Base-by-base conservation (phyloP, 2,329 filamentous ascomycete species). In the Paecilomyces fulvus region DNA sequence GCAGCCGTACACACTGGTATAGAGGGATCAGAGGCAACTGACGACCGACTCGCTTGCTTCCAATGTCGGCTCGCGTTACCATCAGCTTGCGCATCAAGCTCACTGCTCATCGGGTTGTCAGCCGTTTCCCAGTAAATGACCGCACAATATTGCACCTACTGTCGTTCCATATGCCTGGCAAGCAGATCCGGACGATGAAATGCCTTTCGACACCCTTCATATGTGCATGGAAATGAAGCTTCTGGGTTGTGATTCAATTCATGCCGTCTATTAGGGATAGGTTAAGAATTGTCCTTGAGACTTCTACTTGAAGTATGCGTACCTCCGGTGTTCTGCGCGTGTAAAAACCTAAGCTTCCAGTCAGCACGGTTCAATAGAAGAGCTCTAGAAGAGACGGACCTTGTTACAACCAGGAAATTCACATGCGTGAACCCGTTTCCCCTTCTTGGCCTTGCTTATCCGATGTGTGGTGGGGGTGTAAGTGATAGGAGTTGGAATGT, bases 381-480 rank as follows among this genome's bases (percentile, higher is more conserved):
- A 49, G 21, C 48, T 10, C n/a, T 30, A 23, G 50, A 43, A 30
- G 37, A 31, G 25, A 63, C 72, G 58, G 59, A 78, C 76, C 71
- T 79, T 79, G 58, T 69, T 70, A 62, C 77, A 79, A 43, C 76
- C 75, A 14, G 74, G 74, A 58, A 68, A 76, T 56, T 77, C 70
- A 61, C 77, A 79, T 8, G 71, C 71, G 61, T 79, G 77, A 12
- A 79, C 77, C 53, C 76, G 73, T 64, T 79, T 79, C 30, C 77
- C 77, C 64, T 79, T 79, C 67, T 78, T 79, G 11, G 77, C 77
- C 63, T 79, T 79, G 67, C 77, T 79, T 61, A 79, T 73, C 53
- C 77, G 74, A 60, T 73, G 73, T 33, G 77, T 79, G 20, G 76
- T 79, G 21, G 77, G 77, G 28, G 77, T 79, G 57, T 77, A 79